Evolutionary conservation across 2,329 filamentous ascomycete species (phyloP), one percentile per base, ranked within the genome.

Genomic region (Fusarium udum): DNA sequence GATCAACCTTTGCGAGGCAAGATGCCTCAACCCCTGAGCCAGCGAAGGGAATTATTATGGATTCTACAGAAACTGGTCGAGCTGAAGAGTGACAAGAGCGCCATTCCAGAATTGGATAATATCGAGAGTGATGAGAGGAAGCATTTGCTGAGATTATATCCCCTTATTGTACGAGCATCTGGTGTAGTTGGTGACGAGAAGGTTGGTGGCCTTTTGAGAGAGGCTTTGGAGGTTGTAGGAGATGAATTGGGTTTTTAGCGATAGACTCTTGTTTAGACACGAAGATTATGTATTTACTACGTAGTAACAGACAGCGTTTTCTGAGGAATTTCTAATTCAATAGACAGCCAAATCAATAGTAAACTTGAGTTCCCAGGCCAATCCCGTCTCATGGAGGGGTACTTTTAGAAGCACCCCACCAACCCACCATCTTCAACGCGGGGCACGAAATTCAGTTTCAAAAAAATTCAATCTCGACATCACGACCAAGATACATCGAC

Each of bases 1-100:
- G 96, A 99, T 80, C 95, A 98, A 79, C 95, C 95, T 2, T 85
- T 99, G 26, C 88, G 96, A 20, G 95, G 96, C 0, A 89, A 91
- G 56, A 96, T 97, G 91, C 96, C 96, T 9, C 93, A 96, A 80
- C 95, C 95, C 1, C 85, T 94, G 10, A 92, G 90, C 14, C 93
- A 97, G 78, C 89, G 93, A 48, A 91, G 89, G 70, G 96, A 97
- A 79, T 84, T 99, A 16, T 80, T 93, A 9, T 92, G 93, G 77
- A 87, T 95, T 31, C 84, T 98, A 24, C 83, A 85, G 55, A 85
- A 89, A 51, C 84, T 97, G 39, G 88, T 93, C 4, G 85, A 86
- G 24, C 84, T 98, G 67, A 85, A 87, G 61, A 93, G 92, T 61
- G 92, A 95, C 73, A 88, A 90, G 2, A 87, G 88, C 8, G 92